These are phyloP conservation scores for Fusarium caatingaense DNA, from an alignment of 2,329 filamentous ascomycete species.

Conservation along the genomic window DNA sequence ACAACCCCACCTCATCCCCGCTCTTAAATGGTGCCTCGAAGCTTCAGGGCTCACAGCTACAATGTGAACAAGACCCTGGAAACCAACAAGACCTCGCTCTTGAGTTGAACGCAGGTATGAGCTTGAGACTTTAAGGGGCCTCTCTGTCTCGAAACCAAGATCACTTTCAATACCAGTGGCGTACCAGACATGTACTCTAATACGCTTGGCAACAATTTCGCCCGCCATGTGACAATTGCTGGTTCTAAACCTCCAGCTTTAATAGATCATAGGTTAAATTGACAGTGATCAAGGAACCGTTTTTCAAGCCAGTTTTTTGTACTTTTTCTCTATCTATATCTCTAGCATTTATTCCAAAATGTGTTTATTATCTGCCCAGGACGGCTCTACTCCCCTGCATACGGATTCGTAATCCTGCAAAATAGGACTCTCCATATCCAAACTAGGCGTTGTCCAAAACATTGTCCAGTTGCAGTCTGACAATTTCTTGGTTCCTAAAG, in stretches of 20 bases:
- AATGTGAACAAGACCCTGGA: not conserved
- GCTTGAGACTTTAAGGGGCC: too few relatives aligned
- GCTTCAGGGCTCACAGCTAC: not conserved
- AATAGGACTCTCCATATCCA: constrained; percentile 64
- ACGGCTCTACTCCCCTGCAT: constrained; percentile 73
- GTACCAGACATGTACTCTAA: not conserved
- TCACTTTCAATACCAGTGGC: not conserved
- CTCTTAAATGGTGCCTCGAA: not conserved
- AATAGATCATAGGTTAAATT: not conserved
- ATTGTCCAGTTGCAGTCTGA: constrained; percentile 91
- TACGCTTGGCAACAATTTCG: not conserved
- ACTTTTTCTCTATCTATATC: not conserved
- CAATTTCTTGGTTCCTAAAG: constrained; percentile 84
- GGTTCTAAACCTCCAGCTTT: not conserved
- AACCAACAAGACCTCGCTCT: not conserved
- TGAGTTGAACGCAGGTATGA: not conserved
- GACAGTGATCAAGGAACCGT: not conserved
- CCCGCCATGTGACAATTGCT: not conserved
- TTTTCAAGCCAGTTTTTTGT: not conserved
- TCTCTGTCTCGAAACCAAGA: not conserved
- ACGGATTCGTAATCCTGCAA: constrained; percentile 79
- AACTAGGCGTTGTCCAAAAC: constrained; percentile 91
- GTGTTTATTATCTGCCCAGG: constrained; percentile 70
- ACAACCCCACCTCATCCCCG: not conserved
- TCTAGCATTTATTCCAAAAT: constrained; percentile 62